Evolutionary conservation across 2,329 filamentous ascomycete genomes (phyloP).

Genomic region (Beauveria sp.): DNA sequence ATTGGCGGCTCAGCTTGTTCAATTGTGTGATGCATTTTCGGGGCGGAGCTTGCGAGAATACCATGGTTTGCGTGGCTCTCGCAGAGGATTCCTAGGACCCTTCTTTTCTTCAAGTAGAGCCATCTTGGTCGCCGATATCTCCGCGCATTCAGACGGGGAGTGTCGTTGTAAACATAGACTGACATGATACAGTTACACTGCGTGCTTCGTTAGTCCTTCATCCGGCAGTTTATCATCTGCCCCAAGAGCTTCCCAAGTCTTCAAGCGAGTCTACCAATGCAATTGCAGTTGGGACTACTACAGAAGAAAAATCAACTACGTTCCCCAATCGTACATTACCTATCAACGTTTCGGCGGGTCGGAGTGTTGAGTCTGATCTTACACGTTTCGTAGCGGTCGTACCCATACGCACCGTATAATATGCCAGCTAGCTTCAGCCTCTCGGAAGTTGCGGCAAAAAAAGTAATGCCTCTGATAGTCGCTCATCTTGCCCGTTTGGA

Average conservation of each 20-base stretch:
- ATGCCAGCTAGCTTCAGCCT: background rate
- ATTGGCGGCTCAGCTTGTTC: background rate
- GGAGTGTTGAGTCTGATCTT: background rate
- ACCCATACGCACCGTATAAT: background rate
- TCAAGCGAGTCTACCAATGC: background rate
- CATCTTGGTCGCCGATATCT: background rate
- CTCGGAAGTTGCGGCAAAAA: conserved; percentile 7
- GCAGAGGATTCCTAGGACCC: conserved; percentile 1
- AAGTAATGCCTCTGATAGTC: background rate
- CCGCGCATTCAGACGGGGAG: background rate
- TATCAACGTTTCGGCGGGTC: background rate
- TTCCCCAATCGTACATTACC: background rate
- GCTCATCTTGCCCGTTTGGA: background rate
- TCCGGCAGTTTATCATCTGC: background rate
- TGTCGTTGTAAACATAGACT: too few species aligned
- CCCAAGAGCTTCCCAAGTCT: background rate
- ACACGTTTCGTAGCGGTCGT: background rate
- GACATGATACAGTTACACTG: background rate
- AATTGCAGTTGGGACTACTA: too few species aligned
- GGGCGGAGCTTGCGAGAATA: background rate
- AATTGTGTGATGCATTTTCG: background rate
- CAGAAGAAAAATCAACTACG: too few species aligned
- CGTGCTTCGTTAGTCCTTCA: background rate
- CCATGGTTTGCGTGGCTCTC: background rate
- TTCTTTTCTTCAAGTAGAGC: background rate